A percentile compares a stretch with the other conserved stretches of the same genome.
Evolutionary conservation across 2,329 filamentous ascomycete species (phyloP).

Genomic region (Colletotrichum magnum): DNA sequence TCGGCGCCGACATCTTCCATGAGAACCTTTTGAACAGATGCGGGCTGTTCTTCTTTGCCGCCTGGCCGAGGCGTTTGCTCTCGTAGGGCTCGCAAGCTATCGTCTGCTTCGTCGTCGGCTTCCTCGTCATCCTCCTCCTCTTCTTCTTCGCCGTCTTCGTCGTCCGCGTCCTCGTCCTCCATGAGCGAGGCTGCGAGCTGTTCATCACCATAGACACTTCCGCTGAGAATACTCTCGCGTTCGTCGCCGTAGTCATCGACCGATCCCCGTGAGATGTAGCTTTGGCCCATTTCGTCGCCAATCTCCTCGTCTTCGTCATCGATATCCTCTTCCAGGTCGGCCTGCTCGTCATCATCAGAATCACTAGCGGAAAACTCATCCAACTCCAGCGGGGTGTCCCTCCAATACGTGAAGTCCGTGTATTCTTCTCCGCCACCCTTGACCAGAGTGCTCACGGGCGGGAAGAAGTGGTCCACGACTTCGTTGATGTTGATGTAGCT

Average conservation of each 20-base stretch:
- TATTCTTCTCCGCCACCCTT: constrained; percentile 93
- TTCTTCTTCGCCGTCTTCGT: constrained; percentile 52
- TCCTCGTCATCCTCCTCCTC: constrained; percentile 55
- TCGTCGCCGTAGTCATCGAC: constrained; percentile 61
- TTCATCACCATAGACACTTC: constrained; percentile 60
- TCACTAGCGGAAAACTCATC: constrained; percentile 92
- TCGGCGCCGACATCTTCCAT: constrained; percentile 67
- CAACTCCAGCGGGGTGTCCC: constrained; percentile 85
- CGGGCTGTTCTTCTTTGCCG: constrained; percentile 29
- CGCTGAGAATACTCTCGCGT: constrained; percentile 59
- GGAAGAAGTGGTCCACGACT: constrained; percentile 98
- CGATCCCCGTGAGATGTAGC: constrained; percentile 68
- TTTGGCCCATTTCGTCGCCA: constrained; percentile 64
- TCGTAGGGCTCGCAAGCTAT: constrained; percentile 29
- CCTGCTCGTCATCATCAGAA: constrained; percentile 67
- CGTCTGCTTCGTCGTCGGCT: constrained; percentile 58
- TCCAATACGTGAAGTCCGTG: constrained; percentile 98
- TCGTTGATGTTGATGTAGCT: constrained; percentile 98
- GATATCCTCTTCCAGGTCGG: constrained; percentile 65
- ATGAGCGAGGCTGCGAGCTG: constrained; percentile 57
- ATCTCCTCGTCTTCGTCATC: constrained; percentile 61
- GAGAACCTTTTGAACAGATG: constrained; percentile 43
- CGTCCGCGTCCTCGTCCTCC: constrained; percentile 53
- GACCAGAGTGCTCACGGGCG: constrained; percentile 87
- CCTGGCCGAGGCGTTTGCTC: constrained; percentile 37